These are phyloP conservation scores for Gossypium thurberi DNA, from an alignment of 345 rosid genomes.

Conservation along the genomic window DNA sequence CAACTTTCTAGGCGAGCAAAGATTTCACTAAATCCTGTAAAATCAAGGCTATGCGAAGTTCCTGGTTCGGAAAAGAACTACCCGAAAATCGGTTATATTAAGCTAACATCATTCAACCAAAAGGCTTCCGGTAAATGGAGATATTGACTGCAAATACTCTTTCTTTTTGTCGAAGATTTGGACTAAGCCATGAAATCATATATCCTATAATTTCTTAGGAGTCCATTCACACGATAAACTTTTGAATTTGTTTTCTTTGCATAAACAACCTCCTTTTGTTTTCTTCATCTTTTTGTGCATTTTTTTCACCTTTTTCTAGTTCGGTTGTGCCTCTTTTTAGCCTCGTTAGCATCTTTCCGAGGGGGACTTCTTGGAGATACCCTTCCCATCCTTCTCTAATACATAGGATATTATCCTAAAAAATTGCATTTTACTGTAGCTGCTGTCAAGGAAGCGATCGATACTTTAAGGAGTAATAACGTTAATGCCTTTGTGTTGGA, in stretches of 20 bases:
- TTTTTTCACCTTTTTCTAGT: not conserved
- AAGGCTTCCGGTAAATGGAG: conserved; percentile 69
- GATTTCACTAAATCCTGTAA: conserved; percentile 82
- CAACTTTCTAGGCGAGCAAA: conserved; percentile 60
- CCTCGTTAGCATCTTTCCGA: not conserved
- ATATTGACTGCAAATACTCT: conserved; percentile 3
- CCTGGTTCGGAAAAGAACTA: conserved; percentile 65
- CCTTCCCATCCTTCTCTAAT: not conserved
- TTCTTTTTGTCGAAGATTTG: not conserved
- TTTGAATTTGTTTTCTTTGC: not conserved
- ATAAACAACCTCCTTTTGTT: not conserved
- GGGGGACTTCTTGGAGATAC: not conserved
- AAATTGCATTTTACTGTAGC: conserved; percentile 34
- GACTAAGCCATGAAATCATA: not conserved
- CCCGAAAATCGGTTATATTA: conserved; percentile 81
- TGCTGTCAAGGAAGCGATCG: conserved; percentile 82
- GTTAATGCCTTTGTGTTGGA: conserved; percentile 81
- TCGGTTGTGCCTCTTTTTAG: not conserved
- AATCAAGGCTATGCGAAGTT: conserved; percentile 71
- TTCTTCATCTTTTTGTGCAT: not conserved
- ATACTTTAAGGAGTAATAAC: conserved; percentile 51
- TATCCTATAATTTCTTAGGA: not conserved
- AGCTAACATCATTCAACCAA: conserved; percentile 75
- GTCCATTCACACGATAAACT: not conserved
- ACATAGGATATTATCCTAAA: conserved; percentile 6